A percentile compares a stretch with the other conserved stretches of the same genome.
These are phyloP conservation scores for Alternaria infectoria DNA, from an alignment of 2,329 filamentous ascomycete genomes.

Conservation along the genomic window DNA sequence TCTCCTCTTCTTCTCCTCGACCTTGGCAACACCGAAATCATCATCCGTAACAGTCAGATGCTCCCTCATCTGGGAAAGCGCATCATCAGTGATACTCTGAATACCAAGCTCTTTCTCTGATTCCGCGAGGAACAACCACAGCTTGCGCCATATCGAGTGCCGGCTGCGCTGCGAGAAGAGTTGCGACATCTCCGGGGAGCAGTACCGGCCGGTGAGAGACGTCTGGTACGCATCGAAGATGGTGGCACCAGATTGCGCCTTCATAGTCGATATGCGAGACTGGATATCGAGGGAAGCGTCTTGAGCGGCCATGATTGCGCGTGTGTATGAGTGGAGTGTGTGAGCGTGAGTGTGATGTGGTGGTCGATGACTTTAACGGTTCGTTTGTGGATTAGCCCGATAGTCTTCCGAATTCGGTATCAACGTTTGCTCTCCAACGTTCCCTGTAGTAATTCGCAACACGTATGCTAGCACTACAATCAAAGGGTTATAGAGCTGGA, in stretches of 20 bases:
- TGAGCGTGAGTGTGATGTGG: not conserved
- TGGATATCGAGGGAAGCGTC: constrained; percentile 30
- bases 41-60: constrained; percentile 55
- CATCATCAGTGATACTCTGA: constrained; percentile 69
- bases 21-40: constrained; percentile 56
- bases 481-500: not conserved
- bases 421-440: not conserved
- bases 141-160: constrained; percentile 78
- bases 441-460: not conserved
- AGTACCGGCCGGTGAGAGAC: constrained; percentile 63
- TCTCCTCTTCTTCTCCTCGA: constrained; percentile 61
- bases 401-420: constrained; percentile 10
- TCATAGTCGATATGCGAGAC: constrained; percentile 29
- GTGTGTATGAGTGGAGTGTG: not conserved
- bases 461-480: not conserved
- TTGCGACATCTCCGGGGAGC: constrained; percentile 62
- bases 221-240: constrained; percentile 37
- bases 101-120: constrained; percentile 81
- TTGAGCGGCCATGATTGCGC: constrained; percentile 21
- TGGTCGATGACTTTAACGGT: not conserved
- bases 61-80: constrained; percentile 55
- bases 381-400: constrained; percentile 7
- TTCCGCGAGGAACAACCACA: constrained; percentile 87
- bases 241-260: constrained; percentile 24
- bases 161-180: constrained; percentile 81